Evolutionary conservation across 768 basidiomycete species (phyloP).

Genomic region (Wakefieldia striispora): DNA sequence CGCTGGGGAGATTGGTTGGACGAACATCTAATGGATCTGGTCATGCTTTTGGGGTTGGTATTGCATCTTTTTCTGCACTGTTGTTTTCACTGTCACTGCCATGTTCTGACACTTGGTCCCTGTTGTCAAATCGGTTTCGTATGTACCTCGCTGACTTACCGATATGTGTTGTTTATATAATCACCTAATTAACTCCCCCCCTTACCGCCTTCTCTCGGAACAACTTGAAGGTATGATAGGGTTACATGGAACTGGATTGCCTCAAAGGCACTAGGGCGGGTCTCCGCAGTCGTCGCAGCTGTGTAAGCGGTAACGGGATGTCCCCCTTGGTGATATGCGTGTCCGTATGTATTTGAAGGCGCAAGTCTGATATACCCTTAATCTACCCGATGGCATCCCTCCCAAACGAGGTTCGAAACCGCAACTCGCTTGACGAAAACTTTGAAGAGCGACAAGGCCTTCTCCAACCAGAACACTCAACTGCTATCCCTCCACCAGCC

Average conservation of each 20-base stretch:
- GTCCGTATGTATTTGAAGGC: too few species aligned
- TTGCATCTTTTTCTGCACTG: conserved; percentile 10
- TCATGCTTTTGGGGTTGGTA: conserved; percentile 15
- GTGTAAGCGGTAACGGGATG: too few species aligned
- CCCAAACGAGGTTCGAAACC: neutral
- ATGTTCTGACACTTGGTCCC: conserved; percentile 20
- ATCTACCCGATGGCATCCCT: too few species aligned
- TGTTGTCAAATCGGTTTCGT: too few species aligned
- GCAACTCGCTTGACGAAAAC: neutral
- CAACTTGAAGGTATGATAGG: too few species aligned
- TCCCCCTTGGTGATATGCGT: too few species aligned
- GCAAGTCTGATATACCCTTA: too few species aligned
- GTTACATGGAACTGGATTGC: too few species aligned
- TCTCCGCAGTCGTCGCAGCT: too few species aligned
- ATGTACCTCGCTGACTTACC: conserved; percentile 26
- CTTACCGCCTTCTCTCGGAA: too few species aligned
- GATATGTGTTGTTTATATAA: conserved; percentile 22
- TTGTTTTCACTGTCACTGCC: conserved; percentile 3
- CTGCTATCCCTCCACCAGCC: too few species aligned
- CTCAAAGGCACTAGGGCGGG: too few species aligned
- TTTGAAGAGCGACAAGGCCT: conserved; percentile 18
- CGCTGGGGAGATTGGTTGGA: neutral
- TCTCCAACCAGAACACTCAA: conserved; percentile 2
- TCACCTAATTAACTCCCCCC: conserved; percentile 14
- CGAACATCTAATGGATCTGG: conserved; percentile 16